A percentile compares a stretch with the other conserved stretches of the same genome.
These are phyloP conservation scores for Tylopilus plumbeoviolaceoides DNA, from an alignment of 768 basidiomycete species.

Conservation along the genomic window DNA sequence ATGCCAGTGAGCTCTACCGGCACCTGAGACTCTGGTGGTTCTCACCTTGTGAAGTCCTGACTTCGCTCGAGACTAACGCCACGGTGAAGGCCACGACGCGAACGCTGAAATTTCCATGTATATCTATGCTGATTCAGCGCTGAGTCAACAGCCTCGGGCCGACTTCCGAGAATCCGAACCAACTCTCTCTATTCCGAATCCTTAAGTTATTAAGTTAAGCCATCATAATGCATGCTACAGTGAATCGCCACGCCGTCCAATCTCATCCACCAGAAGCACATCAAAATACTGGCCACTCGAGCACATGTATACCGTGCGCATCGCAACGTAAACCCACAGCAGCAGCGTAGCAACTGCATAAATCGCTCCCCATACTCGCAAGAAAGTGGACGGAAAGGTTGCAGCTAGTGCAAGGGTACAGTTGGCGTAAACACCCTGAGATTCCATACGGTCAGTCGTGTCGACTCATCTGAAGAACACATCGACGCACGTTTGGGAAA, in stretches of 20 bases:
- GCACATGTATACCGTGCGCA: conserved; percentile 31
- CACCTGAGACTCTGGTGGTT: too few relatives aligned
- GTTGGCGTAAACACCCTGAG: conserved; percentile 59
- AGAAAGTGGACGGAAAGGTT: conserved; percentile 44
- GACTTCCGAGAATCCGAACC: too few relatives aligned
- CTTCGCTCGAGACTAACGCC: too few relatives aligned
- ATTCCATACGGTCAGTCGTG: too few relatives aligned
- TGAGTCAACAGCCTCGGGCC: background rate
- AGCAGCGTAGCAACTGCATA: conserved; percentile 25
- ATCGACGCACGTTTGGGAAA: conserved; percentile 57
- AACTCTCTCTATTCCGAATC: too few relatives aligned
- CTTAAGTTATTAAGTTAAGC: background rate
- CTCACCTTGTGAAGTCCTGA: too few relatives aligned
- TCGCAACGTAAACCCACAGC: conserved; percentile 49
- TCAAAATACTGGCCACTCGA: too few relatives aligned
- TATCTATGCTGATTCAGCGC: background rate
- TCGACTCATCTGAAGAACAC: too few relatives aligned
- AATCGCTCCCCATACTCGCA: too few relatives aligned
- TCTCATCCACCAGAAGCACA: background rate
- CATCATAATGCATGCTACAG: background rate
- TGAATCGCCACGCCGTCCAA: background rate
- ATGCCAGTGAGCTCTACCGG: background rate
- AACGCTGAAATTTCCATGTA: background rate
- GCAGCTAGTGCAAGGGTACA: conserved; percentile 50
- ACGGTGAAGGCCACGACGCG: too few relatives aligned